Base-by-base conservation (phyloP, 2,329 filamentous ascomycete species). In the Cercospora citrullina region DNA sequence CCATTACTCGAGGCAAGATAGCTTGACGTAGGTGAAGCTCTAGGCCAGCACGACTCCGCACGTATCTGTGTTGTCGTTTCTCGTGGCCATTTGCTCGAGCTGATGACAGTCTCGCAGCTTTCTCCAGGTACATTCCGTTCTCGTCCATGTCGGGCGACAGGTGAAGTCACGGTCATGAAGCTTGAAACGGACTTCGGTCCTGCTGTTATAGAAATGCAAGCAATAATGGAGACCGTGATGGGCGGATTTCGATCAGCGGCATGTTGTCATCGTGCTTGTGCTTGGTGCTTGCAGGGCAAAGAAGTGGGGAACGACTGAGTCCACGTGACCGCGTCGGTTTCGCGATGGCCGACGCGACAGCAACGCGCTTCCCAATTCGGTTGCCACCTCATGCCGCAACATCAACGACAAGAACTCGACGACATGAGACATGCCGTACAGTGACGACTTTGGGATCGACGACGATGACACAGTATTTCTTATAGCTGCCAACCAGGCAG, bases 401-500 rank as follows among this genome's bases (percentile, higher is more conserved):
- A 60, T 36, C 28, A 42, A 53, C 30, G 30, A 36, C 28, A 61
- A 10, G n/a, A 48, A 14, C 5, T 53, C 59, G 64, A 68, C 66
- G 59, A 51, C 16, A 69, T 69, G 71, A 42, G 60, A 59, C 30
- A 77, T 77, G 76, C 68, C 72, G 60, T 67, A 71, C 71, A 77
- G 76, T 69, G 76, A 77, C 63, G 76, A 77, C 58, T 78, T 72
- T 51, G 76, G 75, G 9, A 64, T 73, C 31, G 76, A 77, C 21
- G 76, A 74, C 59, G 76, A 78, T 66, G 76, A 78, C 60, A 75
- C 75, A 23, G 71, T 62, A 33, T 77, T 77, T 65, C 48, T 78
- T 39, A 75, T 71, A 21, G 76, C 71, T 10, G 76, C 76, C 6
- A 76, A 76, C 1, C 75, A 77, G 60, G 67, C 73, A 21, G 76